These are phyloP conservation scores for Zoysia pacifica DNA, from an alignment of 176 grass and related monocot species.

Conservation along the genomic window DNA sequence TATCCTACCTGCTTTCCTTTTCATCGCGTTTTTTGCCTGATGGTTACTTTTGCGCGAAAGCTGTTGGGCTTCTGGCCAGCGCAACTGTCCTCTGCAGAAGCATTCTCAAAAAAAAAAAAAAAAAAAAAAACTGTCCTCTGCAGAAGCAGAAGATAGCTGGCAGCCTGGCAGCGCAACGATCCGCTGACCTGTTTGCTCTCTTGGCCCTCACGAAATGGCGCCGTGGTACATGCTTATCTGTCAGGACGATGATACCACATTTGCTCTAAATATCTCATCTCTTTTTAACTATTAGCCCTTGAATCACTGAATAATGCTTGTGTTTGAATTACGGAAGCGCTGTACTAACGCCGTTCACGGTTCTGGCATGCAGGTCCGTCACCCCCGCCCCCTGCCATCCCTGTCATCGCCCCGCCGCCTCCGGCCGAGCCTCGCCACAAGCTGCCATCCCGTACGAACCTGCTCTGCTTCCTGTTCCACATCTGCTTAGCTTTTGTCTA, in stretches of 20 bases:
- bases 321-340: not conserved
- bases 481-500: not conserved
- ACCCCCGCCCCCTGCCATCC: constrained; percentile 16
- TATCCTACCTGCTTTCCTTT: not conserved
- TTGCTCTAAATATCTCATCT: not conserved
- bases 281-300: not conserved
- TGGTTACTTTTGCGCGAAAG: not conserved
- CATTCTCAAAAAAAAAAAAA: no score
- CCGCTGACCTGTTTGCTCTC: constrained; percentile 9
- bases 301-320: not conserved
- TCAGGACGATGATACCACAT: not conserved
- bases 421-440: constrained; percentile 23
- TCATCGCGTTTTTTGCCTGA: not conserved
- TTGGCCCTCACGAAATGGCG: constrained; percentile 9
- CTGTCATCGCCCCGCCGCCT: constrained; percentile 13
- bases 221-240: not conserved
- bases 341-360: not conserved
- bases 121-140: not conserved
- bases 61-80: not conserved
- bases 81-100: not conserved
- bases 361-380: constrained; percentile 21
- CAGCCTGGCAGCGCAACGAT: not conserved
- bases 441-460: constrained; percentile 21
- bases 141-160: not conserved
- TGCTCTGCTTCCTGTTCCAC: not conserved